Percentiles rank a stretch among this genome's conserved stretches.
Evolutionary conservation across 2,329 filamentous ascomycete species (phyloP).

Genomic region (Tolypocladium tundrense): DNA sequence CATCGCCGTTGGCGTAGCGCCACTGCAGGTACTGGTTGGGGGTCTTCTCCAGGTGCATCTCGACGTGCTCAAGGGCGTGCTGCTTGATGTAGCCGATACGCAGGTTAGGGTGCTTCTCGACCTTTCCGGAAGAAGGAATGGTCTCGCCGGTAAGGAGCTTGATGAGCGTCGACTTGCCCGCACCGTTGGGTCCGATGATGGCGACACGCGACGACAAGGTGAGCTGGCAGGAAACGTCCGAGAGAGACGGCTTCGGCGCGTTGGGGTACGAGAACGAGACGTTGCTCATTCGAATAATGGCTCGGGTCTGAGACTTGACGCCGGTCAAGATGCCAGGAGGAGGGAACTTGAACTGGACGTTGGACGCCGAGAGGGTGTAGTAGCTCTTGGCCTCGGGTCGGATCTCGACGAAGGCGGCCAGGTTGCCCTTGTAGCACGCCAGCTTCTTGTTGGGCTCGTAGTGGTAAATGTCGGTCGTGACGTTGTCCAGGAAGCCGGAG

Average conservation of each 20-base stretch:
- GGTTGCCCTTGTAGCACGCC: conserved; percentile 72
- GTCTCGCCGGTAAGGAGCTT: conserved; percentile 92
- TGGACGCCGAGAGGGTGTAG: conserved; percentile 84
- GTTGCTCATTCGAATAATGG: conserved; percentile 91
- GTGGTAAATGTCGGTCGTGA: conserved; percentile 98
- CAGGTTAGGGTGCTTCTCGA: conserved; percentile 97
- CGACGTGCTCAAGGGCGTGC: conserved; percentile 96
- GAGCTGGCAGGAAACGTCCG: conserved; percentile 79
- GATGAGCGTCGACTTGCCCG: conserved; percentile 95
- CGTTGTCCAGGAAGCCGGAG: conserved; percentile 91
- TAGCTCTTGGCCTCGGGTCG: conserved; percentile 96
- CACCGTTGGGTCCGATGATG: conserved; percentile 95
- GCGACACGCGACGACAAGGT: conserved; percentile 85
- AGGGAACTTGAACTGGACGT: conserved; percentile 96
- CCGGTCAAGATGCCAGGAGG: conserved; percentile 87
- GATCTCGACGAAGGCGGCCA: conserved; percentile 73
- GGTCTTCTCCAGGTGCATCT: conserved; percentile 99
- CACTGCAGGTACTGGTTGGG: conserved; percentile 98
- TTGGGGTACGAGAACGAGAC: conserved; percentile 92
- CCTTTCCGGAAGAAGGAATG: conserved; percentile 71
- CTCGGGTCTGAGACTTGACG: conserved; percentile 88
- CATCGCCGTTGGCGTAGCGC: conserved; percentile 95
- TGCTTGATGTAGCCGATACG: conserved; percentile 99
- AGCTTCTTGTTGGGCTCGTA: conserved; percentile 96
- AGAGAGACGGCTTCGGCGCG: conserved; percentile 74